phyloP scores from a whole-genome alignment of 2,329 filamentous ascomycete genomes.

The Colletotrichum neosansevieriae region DNA sequence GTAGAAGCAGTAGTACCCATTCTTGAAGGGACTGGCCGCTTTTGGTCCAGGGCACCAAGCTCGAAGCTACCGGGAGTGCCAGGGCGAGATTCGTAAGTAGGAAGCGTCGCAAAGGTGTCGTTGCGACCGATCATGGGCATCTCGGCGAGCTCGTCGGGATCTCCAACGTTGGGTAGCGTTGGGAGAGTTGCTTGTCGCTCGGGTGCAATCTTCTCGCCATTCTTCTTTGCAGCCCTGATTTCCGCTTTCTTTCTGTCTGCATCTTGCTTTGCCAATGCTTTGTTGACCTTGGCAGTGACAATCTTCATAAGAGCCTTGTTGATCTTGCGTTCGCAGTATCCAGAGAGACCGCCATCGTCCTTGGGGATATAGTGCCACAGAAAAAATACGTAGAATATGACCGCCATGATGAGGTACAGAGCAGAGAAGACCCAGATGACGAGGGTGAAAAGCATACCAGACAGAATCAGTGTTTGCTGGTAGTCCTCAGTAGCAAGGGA shows the following conservation, averaged over 20 bases:
- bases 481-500: constrained; percentile 78
- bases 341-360: constrained; percentile 81
- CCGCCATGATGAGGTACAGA: constrained; percentile 78
- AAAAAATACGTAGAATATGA: constrained; percentile 87
- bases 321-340: constrained; percentile 93
- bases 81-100: constrained; percentile 71
- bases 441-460: constrained; percentile 92
- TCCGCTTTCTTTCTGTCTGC: constrained; percentile 67
- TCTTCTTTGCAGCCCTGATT: constrained; percentile 63
- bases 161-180: constrained; percentile 62
- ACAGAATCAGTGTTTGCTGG: constrained; percentile 84
- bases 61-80: constrained; percentile 66
- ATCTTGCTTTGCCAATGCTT: constrained; percentile 85
- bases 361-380: constrained; percentile 92
- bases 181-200: constrained; percentile 77
- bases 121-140: constrained; percentile 71
- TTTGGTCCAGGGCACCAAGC: constrained; percentile 65
- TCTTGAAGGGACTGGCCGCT: constrained; percentile 58
- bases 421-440: constrained; percentile 89
- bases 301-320: constrained; percentile 87
- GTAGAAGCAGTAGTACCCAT: constrained; percentile 67
- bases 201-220: constrained; percentile 60
- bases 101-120: constrained; percentile 72
- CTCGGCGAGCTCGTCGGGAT: constrained; percentile 64
- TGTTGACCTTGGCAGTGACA: constrained; percentile 88